Base-by-base conservation (phyloP, 805 yeast species). In the Candida multigemmis region DNA sequence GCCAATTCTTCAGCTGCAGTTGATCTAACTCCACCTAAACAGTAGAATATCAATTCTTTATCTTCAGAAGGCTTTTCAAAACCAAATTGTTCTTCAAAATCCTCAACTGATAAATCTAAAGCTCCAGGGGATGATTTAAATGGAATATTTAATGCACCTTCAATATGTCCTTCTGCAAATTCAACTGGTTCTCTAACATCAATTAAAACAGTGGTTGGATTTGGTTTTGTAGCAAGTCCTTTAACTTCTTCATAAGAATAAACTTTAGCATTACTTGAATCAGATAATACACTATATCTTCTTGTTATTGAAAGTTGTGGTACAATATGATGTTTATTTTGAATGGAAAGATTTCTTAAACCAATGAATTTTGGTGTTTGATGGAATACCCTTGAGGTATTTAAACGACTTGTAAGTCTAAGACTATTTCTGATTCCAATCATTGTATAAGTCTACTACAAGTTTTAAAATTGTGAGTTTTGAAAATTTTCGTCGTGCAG, bases 121-220 rank as follows among this genome's bases (percentile, higher is more conserved):
- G 97, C 97, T 12, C 95, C 94, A 0, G 97, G 97, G 8, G 87
- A 72, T 4, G 91, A 74, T 46, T 85, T 85, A 58, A 76, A 78
- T 12, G 98, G 97, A 32, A 89, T 70, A 48, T 91, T 91, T 31
- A 87, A 54, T 5, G 97, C 78, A 9, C 73, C 69, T 16, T 96
- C 96, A 41, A 89, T 80, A 47, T 71, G 75, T 22, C 95, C 95
- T 25, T 61, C 73, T 20, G 57, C 58, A 44, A 58, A 67, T 56
- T 89, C 98, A 14, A 63, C 68, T 5, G 96, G 96, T 60, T 89
- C 97, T 50, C 98, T 75, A 12, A 84, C 96, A 48, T 89, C 98
- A 14, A 89, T 76, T 20, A 89, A 55, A 22, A 84, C 64, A 19
- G 68, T 55, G 10, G 60, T 56, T 12, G 42, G 28, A 29, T 59